Evolutionary conservation across 169 alveolate species (phyloP).

Genomic region (Cryptosporidium andersoni): DNA sequence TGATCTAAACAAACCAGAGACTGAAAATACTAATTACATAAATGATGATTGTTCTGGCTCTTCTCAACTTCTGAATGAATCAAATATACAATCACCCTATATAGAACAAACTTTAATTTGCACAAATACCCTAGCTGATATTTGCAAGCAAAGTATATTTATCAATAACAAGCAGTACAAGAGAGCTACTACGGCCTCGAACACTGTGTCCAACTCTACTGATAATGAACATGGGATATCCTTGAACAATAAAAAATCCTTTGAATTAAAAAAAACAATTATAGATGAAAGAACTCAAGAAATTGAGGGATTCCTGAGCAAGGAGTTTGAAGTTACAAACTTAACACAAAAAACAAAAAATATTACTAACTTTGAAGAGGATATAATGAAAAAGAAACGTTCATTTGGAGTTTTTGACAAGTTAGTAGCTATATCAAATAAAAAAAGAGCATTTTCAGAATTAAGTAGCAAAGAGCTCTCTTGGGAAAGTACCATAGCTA

Average conservation of each 20-base stretch:
- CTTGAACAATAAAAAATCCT: neutral
- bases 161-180: too few species aligned
- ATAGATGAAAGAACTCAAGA: neutral
- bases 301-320: neutral
- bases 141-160: too few species aligned
- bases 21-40: too few species aligned
- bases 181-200: too few species aligned
- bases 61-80: too few species aligned
- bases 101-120: too few species aligned
- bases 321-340: neutral
- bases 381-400: neutral
- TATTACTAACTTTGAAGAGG: neutral
- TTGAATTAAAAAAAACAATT: neutral
- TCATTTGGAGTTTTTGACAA: constrained; percentile 60
- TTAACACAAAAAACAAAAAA: neutral
- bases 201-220: neutral
- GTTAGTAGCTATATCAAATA: constrained; percentile 25
- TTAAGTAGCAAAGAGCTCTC: neutral
- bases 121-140: too few species aligned
- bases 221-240: neutral
- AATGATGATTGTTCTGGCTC: too few species aligned
- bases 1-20: too few species aligned
- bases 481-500: constrained; percentile 38
- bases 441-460: neutral
- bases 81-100: too few species aligned